These are phyloP conservation scores for Brassica juncea DNA, from an alignment of 345 rosid genomes.

Conservation along the genomic window DNA sequence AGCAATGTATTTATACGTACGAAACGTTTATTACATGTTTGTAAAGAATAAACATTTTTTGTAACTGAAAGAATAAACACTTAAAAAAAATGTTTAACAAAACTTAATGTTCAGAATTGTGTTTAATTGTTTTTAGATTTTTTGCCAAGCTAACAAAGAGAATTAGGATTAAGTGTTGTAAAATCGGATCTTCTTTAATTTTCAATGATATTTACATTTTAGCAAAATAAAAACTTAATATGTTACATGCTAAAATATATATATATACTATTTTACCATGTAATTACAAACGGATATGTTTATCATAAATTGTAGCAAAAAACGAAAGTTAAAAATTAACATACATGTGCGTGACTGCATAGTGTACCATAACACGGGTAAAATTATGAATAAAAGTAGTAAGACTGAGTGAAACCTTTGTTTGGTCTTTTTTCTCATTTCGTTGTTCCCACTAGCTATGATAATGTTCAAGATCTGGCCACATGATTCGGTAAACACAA, in stretches of 20 bases:
- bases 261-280: neutral
- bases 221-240: too few relatives aligned
- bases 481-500: slow-evolving; percentile 14
- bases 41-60: neutral
- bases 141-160: neutral
- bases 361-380: neutral
- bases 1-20: neutral
- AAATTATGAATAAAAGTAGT: neutral
- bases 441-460: slow-evolving; percentile 23
- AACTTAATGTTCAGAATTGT: neutral
- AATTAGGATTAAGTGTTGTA: too few relatives aligned
- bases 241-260: neutral
- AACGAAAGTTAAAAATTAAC: neutral
- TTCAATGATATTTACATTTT: too few relatives aligned
- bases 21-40: neutral
- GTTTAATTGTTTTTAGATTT: neutral
- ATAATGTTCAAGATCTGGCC: slow-evolving; percentile 28
- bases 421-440: slow-evolving; percentile 11
- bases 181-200: too few relatives aligned
- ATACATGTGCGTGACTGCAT: neutral
- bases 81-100: neutral
- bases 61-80: neutral
- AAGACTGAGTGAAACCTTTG: slow-evolving; percentile 3
- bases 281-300: neutral
- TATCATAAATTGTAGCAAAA: neutral